Base-by-base conservation (phyloP, 1,139 yeast genomes). In the Nakaseomyces delphensis region DNA sequence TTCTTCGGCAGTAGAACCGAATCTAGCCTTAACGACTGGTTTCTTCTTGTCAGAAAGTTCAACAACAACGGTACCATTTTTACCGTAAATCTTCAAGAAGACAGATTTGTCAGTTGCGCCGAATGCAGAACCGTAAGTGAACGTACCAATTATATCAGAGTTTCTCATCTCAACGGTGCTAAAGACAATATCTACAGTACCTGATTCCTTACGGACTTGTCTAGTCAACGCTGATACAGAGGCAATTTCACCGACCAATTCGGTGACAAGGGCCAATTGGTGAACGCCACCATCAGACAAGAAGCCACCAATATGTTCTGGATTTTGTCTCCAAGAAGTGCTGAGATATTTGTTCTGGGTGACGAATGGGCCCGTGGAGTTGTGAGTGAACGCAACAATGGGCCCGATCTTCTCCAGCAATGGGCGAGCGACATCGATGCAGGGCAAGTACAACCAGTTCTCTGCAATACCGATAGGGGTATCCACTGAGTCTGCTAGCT, bases 261-360 rank as follows among this genome's bases (percentile, higher is more conserved):
- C 86, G 8, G 95, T 85, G 54, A 87, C 73, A 37, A 85, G 67
- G 3, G 95, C 95, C 62, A 87, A 68, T 64, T 87, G 96, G 65
- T 87, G 97, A 11, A 87, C 97, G 60, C 96, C 96, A 55, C 96
- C 96, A 59, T 87, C 97, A 51, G 91, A 79, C 54, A 87, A 70
- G 64, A 71, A 86, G 0, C 96, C 96, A 45, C 96, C 96, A 50
- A 86, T 74, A 59, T 87, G 96, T 62, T 85, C 81, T 29, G 96
- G 96, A 45, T 79, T 72, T 59, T 73, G 74, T 71, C 97, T 79
- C 97, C 97, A 87, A 7, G 83, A 55, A 5, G 91, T 83, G 30
- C 70, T 65, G 49, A 80, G 66, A 62, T 85, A 87, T 60, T 82
- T 78, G 65, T 74, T 79, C 45, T 68, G 56, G 23, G 69, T 70